Evolutionary conservation across 2,329 filamentous ascomycete species (phyloP).

Genomic region (Lachnellula occidentalis): DNA sequence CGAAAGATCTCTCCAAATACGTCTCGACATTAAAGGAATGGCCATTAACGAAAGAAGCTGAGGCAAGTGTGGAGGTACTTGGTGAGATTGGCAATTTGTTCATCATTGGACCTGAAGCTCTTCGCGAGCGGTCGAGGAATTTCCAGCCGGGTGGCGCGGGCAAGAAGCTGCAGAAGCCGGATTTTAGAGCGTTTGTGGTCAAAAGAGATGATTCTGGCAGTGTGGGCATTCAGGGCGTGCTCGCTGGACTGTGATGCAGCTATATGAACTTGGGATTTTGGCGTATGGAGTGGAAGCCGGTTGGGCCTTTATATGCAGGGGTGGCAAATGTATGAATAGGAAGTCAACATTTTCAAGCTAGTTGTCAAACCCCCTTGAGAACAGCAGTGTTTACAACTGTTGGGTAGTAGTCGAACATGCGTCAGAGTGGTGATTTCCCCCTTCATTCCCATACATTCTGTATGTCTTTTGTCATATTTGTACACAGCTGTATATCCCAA

Average conservation of each 20-base stretch:
- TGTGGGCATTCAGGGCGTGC: constrained; percentile 75
- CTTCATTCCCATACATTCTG: background rate
- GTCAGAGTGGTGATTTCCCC: background rate
- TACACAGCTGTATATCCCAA: background rate
- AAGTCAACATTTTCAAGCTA: background rate
- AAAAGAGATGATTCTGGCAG: constrained; percentile 78
- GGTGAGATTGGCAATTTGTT: constrained; percentile 94
- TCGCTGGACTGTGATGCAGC: constrained; percentile 43
- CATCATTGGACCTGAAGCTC: constrained; percentile 78
- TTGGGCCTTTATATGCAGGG: background rate
- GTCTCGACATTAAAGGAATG: constrained; percentile 79
- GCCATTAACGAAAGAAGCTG: constrained; percentile 65
- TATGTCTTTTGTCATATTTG: background rate
- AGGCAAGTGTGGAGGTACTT: constrained; percentile 72
- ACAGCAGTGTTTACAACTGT: too few species aligned
- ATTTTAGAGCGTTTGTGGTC: constrained; percentile 79
- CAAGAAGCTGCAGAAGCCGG: constrained; percentile 57
- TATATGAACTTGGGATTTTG: background rate
- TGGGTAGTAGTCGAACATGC: background rate
- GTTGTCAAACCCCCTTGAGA: background rate
- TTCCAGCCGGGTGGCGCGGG: constrained; percentile 40
- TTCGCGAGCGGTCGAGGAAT: constrained; percentile 64
- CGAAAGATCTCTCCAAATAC: constrained; percentile 93
- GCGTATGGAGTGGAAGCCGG: background rate
- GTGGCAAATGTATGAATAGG: background rate